Evolutionary conservation across 192 early-diverging fungal species (phyloP), one percentile per base, ranked within the genome.

Genomic region (Rhizophagus prolifer): DNA sequence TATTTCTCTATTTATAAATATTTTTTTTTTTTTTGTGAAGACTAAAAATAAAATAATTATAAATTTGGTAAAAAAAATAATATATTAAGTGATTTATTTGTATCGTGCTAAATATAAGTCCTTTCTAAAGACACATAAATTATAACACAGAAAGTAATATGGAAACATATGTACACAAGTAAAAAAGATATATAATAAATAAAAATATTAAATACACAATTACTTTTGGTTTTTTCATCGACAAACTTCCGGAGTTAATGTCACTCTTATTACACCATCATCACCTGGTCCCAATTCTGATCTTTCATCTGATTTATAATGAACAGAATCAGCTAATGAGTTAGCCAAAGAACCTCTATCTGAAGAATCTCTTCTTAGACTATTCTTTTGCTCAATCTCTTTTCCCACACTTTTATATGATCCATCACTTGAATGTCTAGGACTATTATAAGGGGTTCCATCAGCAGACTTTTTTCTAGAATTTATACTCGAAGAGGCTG

Each of bases 191-290:
- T n/a, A 54, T 21, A 4, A 19, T 19, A 54, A 54, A 54, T 54
- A 54, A 50, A 50, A 50, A 50, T 54, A 54, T 21, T 21, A 54
- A 38, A 21, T 54, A 54, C 50, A 28, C 62, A 21, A 64, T 64
- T 30, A 30, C 62, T 64, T 25, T 25, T 31, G 30, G 16, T 30
- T 25, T 64, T 7, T 41, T 74, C 44, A 74, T 62, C 72, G 72
- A 74, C 72, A 74, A 38, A 74, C 72, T 34, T 28, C 58, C 12
- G 72, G 72, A 21, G 72, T 74, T 61, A 74, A 74, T 38, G 72
- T 74, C 25, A 74, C 54, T 44, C 72, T 38, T 16, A 74, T 59
- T 3, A 74, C 72, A 23, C 72, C 72, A 74, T 74, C 72, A 25
- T 62, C 72, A 38, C 28, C 59, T 38, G 25, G 62, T 44, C 60